Evolutionary conservation across 352 stramenopile species (phyloP), one percentile per base, ranked within the genome.

Genomic region (Pythium myriotylum): DNA sequence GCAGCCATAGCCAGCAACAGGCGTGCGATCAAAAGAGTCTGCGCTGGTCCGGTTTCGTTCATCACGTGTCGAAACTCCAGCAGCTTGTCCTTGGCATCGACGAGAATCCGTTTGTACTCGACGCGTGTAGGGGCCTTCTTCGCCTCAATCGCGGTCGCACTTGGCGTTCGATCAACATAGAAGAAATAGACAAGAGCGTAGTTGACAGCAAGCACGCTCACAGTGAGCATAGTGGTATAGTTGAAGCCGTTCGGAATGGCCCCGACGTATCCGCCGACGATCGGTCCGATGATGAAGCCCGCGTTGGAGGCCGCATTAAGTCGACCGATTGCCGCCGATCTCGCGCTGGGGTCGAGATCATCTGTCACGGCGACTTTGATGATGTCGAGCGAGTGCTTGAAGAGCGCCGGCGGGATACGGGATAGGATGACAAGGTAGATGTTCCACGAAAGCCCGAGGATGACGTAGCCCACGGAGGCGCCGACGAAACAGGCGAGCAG

Each of bases 361-460:
- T 94, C 84, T 4, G 83, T 86, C 47, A 86, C 67, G 14, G 82
- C 76, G 40, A 94, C 74, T 54, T 89, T 88, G 61, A 92, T 84
- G 57, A 91, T 69, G 68, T 90, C 84, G 32, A 94, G 71, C 43
- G 84, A 88, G 73, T 94, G 84, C 61, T 94, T 94, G 65, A 92
- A 94, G 49, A 92, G 68, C 22, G 82, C 84, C 4, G 76, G 70
- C 22, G 83, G 81, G 16, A 94, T 68, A 20, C 84, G 81, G 22
- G 84, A 94, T 46, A 94, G 74, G 22, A 91, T 48, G 19, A 91
- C 82, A 6, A 94, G 52, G 68, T 86, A 91, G 53, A 94, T 84
- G 59, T 88, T 90, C 77, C 83, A 89, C 19, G 84, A 91, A 26
- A 89, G 43, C 1, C 74, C 84, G 20, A 94, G 77, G 46, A 94